phyloP scores from a whole-genome alignment of 805 yeast species.

The Kodamaea hsintzibuensis region DNA sequence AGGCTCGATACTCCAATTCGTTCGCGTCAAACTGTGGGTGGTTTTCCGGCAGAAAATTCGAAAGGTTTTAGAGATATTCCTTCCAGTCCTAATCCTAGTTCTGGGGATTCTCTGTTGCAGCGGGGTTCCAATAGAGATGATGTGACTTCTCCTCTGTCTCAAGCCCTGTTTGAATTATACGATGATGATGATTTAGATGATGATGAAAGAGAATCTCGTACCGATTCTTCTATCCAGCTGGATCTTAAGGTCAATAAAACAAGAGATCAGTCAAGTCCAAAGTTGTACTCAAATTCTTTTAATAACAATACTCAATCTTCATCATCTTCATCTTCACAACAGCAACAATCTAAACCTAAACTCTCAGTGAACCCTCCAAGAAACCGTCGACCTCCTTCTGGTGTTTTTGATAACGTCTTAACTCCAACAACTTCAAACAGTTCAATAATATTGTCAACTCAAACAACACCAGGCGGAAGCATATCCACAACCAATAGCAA shows the following conservation, averaged over 20 bases:
- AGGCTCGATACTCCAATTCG: background rate
- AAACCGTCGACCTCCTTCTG: conserved; percentile 1
- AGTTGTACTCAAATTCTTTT: too few species aligned
- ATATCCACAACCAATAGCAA: background rate
- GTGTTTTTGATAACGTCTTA: conserved; percentile 7
- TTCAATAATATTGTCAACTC: background rate
- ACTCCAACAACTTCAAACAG: conserved; percentile 7
- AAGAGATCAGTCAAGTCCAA: background rate
- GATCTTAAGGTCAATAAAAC: background rate
- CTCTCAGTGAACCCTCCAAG: background rate
- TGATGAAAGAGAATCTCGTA: background rate
- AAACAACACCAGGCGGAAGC: background rate
- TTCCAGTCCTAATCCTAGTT: background rate
- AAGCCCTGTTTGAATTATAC: conserved; percentile 10
- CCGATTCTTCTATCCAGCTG: background rate
- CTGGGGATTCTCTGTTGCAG: background rate
- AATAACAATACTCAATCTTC: too few species aligned
- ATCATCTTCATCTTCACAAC: background rate
- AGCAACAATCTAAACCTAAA: background rate
- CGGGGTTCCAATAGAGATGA: background rate
- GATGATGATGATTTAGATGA: conserved; percentile 9
- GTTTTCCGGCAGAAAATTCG: background rate
- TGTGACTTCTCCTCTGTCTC: conserved; percentile 5
- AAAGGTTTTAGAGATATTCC: background rate
- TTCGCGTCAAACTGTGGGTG: background rate